Percentiles rank a stretch among this genome's conserved stretches.
Conservation (phyloP, 2,329 filamentous ascomycete species). For the Nemania bipapillata region DNA sequence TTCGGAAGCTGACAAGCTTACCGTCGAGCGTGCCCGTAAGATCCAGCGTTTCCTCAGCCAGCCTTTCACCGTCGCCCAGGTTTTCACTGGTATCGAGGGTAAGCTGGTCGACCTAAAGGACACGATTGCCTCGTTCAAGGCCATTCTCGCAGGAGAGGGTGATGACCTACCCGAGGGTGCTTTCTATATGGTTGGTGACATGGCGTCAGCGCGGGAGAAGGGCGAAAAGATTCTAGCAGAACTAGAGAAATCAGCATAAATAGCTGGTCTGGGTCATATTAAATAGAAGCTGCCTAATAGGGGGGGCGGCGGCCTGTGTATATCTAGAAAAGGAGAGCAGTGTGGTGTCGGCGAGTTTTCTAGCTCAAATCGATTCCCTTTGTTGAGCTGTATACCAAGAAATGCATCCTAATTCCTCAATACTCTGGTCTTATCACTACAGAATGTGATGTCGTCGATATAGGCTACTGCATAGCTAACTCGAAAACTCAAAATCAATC, state of each 20-base stretch:
- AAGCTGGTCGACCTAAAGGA: conserved; percentile 98
- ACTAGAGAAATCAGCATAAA: conserved; percentile 72
- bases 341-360: conserved; percentile 59
- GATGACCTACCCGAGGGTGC: conserved; percentile 93
- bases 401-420: conserved; percentile 47
- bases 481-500: neutral
- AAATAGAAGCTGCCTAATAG: conserved; percentile 51
- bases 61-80: conserved; percentile 89
- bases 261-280: conserved; percentile 49
- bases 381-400: conserved; percentile 72
- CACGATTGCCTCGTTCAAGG: conserved; percentile 97
- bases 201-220: conserved; percentile 92
- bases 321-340: conserved; percentile 64
- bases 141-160: conserved; percentile 92
- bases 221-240: conserved; percentile 99
- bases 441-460: neutral
- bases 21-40: conserved; percentile 99
- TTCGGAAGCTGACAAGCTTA: conserved; percentile 99
- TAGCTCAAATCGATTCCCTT: conserved; percentile 67
- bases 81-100: conserved; percentile 95
- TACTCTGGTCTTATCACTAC: neutral
- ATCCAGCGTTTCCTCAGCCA: conserved; percentile 99
- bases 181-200: conserved; percentile 98
- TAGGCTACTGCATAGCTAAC: neutral
- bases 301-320: conserved; percentile 63